These are phyloP conservation scores for Castanea mollissima DNA, from an alignment of 306 rosid species.

Conservation along the genomic window DNA sequence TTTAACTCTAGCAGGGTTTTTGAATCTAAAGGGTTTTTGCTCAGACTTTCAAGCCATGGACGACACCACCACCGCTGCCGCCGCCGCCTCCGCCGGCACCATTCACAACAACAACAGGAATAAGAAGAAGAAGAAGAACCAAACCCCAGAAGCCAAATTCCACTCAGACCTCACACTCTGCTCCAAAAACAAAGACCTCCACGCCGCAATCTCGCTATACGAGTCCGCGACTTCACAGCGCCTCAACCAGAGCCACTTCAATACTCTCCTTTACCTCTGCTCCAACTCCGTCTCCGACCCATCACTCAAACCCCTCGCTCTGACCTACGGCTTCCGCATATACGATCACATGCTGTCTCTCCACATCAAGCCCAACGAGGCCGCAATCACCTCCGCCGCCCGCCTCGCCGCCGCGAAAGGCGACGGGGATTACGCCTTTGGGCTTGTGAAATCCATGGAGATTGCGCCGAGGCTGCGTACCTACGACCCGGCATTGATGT, in stretches of 20 bases:
- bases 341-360: slow-evolving; percentile 52
- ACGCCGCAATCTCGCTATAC: slow-evolving; percentile 49
- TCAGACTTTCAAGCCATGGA: slow-evolving; percentile 11
- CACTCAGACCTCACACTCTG: slow-evolving; percentile 62
- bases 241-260: slow-evolving; percentile 64
- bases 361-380: slow-evolving; percentile 64
- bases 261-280: slow-evolving; percentile 85
- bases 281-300: slow-evolving; percentile 50
- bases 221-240: slow-evolving; percentile 46
- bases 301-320: slow-evolving; percentile 39
- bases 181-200: slow-evolving; percentile 60
- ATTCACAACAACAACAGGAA: slow-evolving; percentile 18
- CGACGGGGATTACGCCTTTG: slow-evolving; percentile 60
- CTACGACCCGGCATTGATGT: slow-evolving; percentile 66
- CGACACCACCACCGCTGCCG: neutral
- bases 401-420: slow-evolving; percentile 73
- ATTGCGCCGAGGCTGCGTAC: slow-evolving; percentile 63
- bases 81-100: neutral
- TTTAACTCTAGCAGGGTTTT: slow-evolving; percentile 12
- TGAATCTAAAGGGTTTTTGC: neutral
- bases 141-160: slow-evolving; percentile 53
- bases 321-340: slow-evolving; percentile 58
- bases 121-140: slow-evolving; percentile 40
- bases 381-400: slow-evolving; percentile 66
- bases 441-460: slow-evolving; percentile 48